A percentile compares a stretch with the other conserved stretches of the same genome.
Evolutionary conservation across 129 eudicot species (phyloP).

Genomic region (Artemisia argyi): DNA sequence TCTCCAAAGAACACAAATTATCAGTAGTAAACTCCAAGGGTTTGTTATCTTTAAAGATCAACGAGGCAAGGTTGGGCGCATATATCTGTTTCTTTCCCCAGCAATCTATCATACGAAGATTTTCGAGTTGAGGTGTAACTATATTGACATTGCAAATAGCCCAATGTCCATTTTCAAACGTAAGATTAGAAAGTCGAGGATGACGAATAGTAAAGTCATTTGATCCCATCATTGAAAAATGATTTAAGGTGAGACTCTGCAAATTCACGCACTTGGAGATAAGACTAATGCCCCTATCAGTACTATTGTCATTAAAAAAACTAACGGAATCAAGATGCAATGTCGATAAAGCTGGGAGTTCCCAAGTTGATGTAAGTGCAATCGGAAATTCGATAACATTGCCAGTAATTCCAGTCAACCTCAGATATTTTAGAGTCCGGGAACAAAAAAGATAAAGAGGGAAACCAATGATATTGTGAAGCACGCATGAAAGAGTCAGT

Average conservation of each 20-base stretch:
- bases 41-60: neutral
- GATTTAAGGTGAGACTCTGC: constrained; percentile 19
- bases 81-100: neutral
- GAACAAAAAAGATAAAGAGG: constrained; percentile 12
- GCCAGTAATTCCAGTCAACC: neutral
- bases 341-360: constrained; percentile 16
- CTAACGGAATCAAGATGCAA: neutral
- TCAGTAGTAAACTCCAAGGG: neutral
- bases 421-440: neutral
- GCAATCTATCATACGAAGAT: neutral
- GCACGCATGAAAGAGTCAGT: neutral
- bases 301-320: neutral
- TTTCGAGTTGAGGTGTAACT: constrained; percentile 24
- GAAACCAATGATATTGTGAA: neutral
- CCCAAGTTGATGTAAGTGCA: constrained; percentile 9
- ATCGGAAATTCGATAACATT: neutral
- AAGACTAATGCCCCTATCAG: neutral
- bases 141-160: neutral
- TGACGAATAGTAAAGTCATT: neutral
- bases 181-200: constrained; percentile 14
- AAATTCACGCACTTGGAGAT: constrained; percentile 26
- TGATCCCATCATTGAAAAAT: neutral
- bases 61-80: constrained; percentile 14
- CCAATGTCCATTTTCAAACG: neutral
- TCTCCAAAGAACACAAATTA: constrained; percentile 13